Percentiles rank a stretch among this genome's conserved stretches.
Evolutionary conservation across 2,329 filamentous ascomycete species (phyloP).

Genomic region (Tothia fuscella): DNA sequence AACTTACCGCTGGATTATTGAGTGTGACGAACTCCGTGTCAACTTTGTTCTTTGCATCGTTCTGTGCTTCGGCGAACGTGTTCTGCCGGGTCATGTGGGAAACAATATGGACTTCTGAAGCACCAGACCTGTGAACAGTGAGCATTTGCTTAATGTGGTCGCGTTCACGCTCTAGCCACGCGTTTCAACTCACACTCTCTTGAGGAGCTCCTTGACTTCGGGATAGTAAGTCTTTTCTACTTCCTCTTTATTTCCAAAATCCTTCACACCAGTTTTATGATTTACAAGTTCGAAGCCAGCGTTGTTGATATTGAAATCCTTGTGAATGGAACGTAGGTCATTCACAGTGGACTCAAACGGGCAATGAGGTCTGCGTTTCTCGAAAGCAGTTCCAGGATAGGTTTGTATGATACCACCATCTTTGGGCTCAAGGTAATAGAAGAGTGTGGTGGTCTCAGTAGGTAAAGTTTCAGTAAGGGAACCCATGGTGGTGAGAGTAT

Average conservation of each 20-base stretch:
- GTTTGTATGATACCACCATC: constrained; percentile 12
- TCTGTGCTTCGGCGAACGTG: constrained; percentile 1
- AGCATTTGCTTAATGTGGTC: no score
- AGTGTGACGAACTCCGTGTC: neutral
- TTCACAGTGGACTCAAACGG: constrained; percentile 9
- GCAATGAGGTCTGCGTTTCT: constrained; percentile 12
- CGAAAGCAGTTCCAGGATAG: constrained; percentile 13
- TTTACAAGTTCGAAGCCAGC: neutral
- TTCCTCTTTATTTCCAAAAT: neutral
- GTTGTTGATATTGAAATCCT: neutral
- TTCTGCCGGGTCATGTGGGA: constrained; percentile 10
- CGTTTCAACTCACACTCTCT: neutral
- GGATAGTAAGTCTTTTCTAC: neutral
- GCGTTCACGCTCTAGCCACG: neutral
- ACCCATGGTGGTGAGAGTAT: no score
- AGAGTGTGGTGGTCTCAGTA: constrained; percentile 11
- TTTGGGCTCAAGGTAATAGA: constrained; percentile 12
- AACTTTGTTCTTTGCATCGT: neutral
- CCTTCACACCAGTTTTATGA: neutral
- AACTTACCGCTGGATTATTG: neutral
- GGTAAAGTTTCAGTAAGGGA: neutral
- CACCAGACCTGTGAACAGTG: constrained; percentile 11
- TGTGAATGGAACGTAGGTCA: constrained; percentile 10
- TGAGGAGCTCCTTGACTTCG: neutral
- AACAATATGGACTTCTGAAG: constrained; percentile 11